Percentiles rank a stretch among this genome's conserved stretches.
Evolutionary conservation across 208 protist species (phyloP).

Genomic region (Trichomonas vaginalis): DNA sequence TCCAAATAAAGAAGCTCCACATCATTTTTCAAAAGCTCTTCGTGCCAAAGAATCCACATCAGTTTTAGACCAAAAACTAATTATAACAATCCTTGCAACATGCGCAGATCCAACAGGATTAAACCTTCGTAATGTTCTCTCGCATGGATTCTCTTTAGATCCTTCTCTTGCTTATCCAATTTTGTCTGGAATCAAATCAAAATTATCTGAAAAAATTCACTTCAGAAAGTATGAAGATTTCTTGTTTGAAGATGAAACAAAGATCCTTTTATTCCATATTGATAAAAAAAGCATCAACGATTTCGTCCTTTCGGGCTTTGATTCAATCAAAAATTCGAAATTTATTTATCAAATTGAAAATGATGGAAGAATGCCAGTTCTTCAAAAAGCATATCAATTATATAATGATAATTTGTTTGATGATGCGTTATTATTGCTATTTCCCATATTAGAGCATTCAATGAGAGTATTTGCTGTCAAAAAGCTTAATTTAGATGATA

Average conservation of each 20-base stretch:
- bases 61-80: background rate
- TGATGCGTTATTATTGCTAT: background rate
- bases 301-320: no score
- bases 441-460: background rate
- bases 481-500: no score
- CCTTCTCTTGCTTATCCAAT: background rate
- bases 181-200: background rate
- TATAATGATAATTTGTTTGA: background rate
- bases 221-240: background rate
- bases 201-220: background rate
- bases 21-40: background rate
- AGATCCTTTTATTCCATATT: background rate
- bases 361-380: background rate
- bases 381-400: background rate
- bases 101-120: background rate
- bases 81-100: background rate
- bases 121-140: background rate
- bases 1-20: background rate
- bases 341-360: background rate
- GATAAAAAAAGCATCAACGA: background rate
- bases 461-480: background rate
- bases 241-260: background rate
- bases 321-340: background rate
- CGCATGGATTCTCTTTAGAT: slow-evolving; percentile 4
- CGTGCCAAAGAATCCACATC: background rate